A percentile compares a stretch with the other conserved stretches of the same genome.
phyloP scores from a whole-genome alignment of 768 basidiomycete genomes.

The Tubosaeta brunneosetosa region DNA sequence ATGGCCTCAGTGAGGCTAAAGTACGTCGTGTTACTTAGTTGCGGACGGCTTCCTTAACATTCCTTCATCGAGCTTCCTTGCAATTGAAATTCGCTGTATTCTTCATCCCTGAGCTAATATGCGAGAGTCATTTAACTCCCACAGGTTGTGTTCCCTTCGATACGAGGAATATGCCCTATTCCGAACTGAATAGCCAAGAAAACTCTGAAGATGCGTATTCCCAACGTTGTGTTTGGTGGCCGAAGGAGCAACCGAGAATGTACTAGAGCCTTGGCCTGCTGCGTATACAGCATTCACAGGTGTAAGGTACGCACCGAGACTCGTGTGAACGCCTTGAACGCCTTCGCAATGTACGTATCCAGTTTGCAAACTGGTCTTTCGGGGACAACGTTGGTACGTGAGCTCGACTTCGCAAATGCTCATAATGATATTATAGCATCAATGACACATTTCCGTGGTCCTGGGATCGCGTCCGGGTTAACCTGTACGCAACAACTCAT shows the following conservation, averaged over 20 bases:
- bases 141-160: neutral
- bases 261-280: neutral
- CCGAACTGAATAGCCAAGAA: neutral
- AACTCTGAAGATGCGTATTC: neutral
- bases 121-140: neutral
- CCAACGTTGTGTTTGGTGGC: neutral
- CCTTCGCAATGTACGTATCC: neutral
- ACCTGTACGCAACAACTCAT: neutral
- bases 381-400: neutral
- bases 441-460: neutral
- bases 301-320: neutral
- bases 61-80: neutral
- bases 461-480: neutral
- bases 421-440: neutral
- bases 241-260: neutral
- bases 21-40: neutral
- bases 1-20: neutral
- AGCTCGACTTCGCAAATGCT: neutral
- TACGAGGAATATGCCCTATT: neutral
- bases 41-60: neutral
- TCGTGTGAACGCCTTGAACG: neutral
- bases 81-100: neutral
- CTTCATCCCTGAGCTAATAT: neutral
- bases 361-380: neutral
- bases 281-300: neutral